Evolutionary conservation across 331 rosid species (phyloP).

Genomic region (Rhamnella rubrinervis): DNA sequence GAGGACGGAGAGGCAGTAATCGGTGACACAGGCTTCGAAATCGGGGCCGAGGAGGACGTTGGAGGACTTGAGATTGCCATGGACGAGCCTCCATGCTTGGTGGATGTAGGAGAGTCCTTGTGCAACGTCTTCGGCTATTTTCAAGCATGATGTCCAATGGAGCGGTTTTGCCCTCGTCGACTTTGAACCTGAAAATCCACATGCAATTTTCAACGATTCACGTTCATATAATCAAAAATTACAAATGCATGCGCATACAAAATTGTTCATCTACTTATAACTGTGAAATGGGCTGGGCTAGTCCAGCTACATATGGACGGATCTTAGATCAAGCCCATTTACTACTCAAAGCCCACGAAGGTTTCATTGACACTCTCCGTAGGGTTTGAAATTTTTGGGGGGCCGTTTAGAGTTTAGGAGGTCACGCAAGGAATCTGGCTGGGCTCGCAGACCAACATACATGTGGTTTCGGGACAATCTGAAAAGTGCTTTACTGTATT

Average conservation of each 20-base stretch:
- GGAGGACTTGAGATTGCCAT: slow-evolving; percentile 84
- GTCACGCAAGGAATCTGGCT: too few relatives aligned
- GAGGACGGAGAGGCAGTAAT: slow-evolving; percentile 73
- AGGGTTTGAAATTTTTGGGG: too few relatives aligned
- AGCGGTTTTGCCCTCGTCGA: slow-evolving; percentile 82
- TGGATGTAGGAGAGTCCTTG: slow-evolving; percentile 91
- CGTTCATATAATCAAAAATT: background rate
- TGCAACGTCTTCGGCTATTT: slow-evolving; percentile 90
- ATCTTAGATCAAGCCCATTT: too few relatives aligned
- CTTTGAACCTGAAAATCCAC: slow-evolving; percentile 45
- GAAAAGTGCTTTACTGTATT: background rate
- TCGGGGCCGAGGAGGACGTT: slow-evolving; percentile 82
- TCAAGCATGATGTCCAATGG: slow-evolving; percentile 94
- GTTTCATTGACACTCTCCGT: too few relatives aligned
- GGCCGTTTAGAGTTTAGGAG: background rate
- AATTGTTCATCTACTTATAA: too few relatives aligned
- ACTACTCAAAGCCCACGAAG: too few relatives aligned
- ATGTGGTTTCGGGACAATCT: background rate
- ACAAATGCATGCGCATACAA: too few relatives aligned
- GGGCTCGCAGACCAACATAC: background rate
- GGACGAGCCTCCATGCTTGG: slow-evolving; percentile 94
- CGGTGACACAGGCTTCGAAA: slow-evolving; percentile 82
- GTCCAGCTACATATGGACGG: too few relatives aligned
- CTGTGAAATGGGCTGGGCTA: too few relatives aligned
- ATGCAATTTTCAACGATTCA: background rate